phyloP scores from a whole-genome alignment of 257 asterid genomes.

The Solanum neorickii region DNA sequence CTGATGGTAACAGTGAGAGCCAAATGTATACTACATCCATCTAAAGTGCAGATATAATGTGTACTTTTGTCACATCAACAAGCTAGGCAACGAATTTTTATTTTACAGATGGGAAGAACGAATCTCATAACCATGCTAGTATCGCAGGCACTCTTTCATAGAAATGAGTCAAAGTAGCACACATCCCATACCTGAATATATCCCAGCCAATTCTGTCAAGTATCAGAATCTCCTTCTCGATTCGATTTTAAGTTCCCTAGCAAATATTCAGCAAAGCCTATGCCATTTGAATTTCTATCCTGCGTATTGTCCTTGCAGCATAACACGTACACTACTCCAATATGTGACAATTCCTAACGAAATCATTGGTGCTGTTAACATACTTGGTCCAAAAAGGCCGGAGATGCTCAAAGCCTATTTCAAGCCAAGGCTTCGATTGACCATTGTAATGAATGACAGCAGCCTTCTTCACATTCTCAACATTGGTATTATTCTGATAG shows the following conservation, averaged over 20 bases:
- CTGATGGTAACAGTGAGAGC: not conserved
- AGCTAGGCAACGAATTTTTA: conserved; percentile 33
- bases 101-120: conserved; percentile 47
- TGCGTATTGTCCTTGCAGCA: not conserved
- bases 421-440: conserved; percentile 94
- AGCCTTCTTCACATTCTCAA: conserved; percentile 69
- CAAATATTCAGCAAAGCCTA: not conserved
- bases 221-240: conserved; percentile 21
- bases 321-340: conserved; percentile 42
- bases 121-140: conserved; percentile 30
- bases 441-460: conserved; percentile 98
- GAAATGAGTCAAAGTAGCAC: conserved; percentile 15
- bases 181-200: conserved; percentile 4
- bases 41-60: conserved; percentile 33
- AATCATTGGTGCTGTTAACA: conserved; percentile 81
- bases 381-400: conserved; percentile 97
- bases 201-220: conserved; percentile 13
- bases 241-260: not conserved
- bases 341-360: conserved; percentile 78
- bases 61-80: conserved; percentile 37
- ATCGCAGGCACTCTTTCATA: conserved; percentile 28
- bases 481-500: conserved; percentile 72
- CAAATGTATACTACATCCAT: conserved; percentile 9
- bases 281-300: conserved; percentile 1
- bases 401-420: conserved; percentile 96